Evolutionary conservation across 2,329 filamentous ascomycete species (phyloP).

Genomic region (Venturia pyrina): DNA sequence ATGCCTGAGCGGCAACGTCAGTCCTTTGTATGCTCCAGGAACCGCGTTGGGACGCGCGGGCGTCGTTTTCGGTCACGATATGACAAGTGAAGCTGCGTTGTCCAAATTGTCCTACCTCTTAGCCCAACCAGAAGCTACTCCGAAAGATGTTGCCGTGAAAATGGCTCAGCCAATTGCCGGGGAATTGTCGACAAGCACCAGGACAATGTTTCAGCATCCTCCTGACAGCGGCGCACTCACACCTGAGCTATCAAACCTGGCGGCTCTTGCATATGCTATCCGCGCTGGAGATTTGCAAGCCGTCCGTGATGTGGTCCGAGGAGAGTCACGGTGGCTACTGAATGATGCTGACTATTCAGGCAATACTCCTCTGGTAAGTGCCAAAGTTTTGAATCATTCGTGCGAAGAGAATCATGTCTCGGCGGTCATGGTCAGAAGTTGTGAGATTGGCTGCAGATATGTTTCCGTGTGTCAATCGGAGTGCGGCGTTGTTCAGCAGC

Average conservation of each 20-base stretch:
- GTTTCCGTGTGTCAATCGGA: slow-evolving; percentile 3
- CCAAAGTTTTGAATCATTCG: background rate
- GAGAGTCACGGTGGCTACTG: slow-evolving; percentile 56
- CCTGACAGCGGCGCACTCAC: slow-evolving; percentile 36
- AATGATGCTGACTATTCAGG: slow-evolving; percentile 72
- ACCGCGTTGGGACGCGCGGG: slow-evolving; percentile 70
- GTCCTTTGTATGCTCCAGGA: slow-evolving; percentile 31
- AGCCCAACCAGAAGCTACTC: slow-evolving; percentile 53
- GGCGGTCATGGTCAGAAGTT: background rate
- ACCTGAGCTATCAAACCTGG: slow-evolving; percentile 55
- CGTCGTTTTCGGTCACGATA: slow-evolving; percentile 79
- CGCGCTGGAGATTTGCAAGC: slow-evolving; percentile 57
- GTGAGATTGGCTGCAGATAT: background rate
- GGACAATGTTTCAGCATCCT: slow-evolving; percentile 68
- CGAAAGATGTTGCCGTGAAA: slow-evolving; percentile 53
- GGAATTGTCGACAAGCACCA: slow-evolving; percentile 69
- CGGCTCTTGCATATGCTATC: slow-evolving; percentile 71
- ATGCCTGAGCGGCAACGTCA: slow-evolving; percentile 49
- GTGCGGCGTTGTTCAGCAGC: background rate
- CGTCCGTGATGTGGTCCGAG: slow-evolving; percentile 57
- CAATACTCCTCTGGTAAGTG: slow-evolving; percentile 52
- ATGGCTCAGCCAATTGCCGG: slow-evolving; percentile 73
- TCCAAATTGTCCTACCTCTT: slow-evolving; percentile 86
- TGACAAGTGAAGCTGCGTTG: slow-evolving; percentile 83
- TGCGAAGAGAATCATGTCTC: background rate